Base-by-base conservation (phyloP, 176 grass and related monocot genomes). In the Rhipidocladum racemiflorum region DNA sequence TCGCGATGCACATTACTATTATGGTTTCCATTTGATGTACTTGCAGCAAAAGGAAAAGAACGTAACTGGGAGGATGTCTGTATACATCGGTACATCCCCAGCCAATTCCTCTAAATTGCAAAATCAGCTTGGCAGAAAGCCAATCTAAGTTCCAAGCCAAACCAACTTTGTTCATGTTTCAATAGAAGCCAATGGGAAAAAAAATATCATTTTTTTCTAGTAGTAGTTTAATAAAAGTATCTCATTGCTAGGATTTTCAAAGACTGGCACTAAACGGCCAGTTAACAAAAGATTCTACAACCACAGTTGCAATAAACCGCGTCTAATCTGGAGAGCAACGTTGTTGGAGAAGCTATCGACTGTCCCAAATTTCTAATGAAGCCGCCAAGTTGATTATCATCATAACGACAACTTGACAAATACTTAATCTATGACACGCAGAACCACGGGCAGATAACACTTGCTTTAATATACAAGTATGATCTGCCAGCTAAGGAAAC, bases 401-500 rank as follows among this genome's bases (percentile, higher is more conserved):
- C 74, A 79, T 36, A 83, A 77, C n/a, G 49, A 81, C 50, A 71
- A 24, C 50, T 24, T 56, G 56, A 9, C 49, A 68, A 46, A 44
- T 71, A 45, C 43, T 65, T 56, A 71, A 61, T 78, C 40, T 39
- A 49, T 64, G 4, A 9, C 39, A 72, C 35, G 14, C 50, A 67
- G 48, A 61, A 9, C 48, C 38, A 24, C 59, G 73, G 66, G 65
- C 49, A 32, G 24, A 76, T 39, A 42, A 20, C 38, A 81, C 23
- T 43, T 55, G 68, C 57, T 72, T 81, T 85, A 17, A 57, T 32
- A 65, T 39, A 86, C 46, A 82, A 72, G 78, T 34, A 72, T 81
- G 35, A 77, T 71, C 28, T 59, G 45, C 65, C 65, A 89, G 88
- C 88, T 89, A 81, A 57, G 57, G 69, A 50, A 64, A 77, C 72